Evolutionary conservation across 345 rosid genomes (phyloP), one percentile per base, ranked within the genome.

Genomic region (Sonneratia caseolaris): DNA sequence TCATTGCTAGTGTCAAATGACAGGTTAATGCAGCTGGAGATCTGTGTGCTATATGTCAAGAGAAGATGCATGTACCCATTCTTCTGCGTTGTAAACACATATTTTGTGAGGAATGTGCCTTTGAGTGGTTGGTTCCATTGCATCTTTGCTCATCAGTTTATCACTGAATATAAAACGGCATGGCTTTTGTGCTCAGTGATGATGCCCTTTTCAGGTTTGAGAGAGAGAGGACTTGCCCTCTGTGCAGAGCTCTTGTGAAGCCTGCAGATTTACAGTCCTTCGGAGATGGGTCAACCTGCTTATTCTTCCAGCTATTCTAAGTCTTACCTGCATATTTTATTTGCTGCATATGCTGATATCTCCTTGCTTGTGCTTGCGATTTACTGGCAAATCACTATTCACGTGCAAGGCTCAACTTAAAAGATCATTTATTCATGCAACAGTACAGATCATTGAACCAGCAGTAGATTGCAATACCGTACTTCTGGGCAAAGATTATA

Each of bases 11-110:
- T 62, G 37, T 35, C 1, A 35, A 43, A 43, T 62, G 47, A 70
- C 72, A 87, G 87, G 87, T 87, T 55, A 81, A 79, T 68, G 85
- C 81, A n/a, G 79, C 78, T 3, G 89, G 92, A 53, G 90, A 86
- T 69, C 80, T 86, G 37, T 88, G 93, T 80, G 89, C 93, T 47
- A 86, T 88, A 45, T 88, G 89, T 79, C 93, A 88, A 79, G 93
- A 88, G 80, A 88, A 86, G 89, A 88, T 85, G 86, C 86, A 83
- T 4, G 65, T 83, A 16, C 93, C 93, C 0, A 78, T 86, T 57
- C 71, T 84, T 37, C 77, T 88, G 68, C 78, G 81, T 6, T 85
- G 89, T 72, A 86, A 84, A 70, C 93, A 86, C 79, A 84, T 88
- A 24, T 88, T 88, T 66, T 88, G 93, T 35, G 93, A 88, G 75